Percentiles rank a stretch among this genome's conserved stretches.
Conservation (phyloP, 164 flowering plant species). For the Echeveria elegans region DNA sequence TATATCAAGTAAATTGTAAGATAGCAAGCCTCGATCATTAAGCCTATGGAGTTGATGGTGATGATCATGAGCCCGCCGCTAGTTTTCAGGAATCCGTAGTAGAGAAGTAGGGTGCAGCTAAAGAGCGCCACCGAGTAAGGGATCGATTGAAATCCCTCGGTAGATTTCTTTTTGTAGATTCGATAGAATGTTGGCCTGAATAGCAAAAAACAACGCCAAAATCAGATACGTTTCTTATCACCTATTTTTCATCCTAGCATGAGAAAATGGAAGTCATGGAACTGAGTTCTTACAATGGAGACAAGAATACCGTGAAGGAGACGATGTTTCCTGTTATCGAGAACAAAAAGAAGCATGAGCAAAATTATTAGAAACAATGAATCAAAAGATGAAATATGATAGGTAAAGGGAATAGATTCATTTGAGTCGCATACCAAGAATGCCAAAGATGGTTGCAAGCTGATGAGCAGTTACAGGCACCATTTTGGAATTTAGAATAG, state of each 20-base stretch:
- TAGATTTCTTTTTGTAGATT: conserved; percentile 60
- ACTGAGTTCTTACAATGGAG: conserved; percentile 47
- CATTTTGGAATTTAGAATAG: conserved; percentile 5
- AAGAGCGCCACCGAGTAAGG: conserved; percentile 73
- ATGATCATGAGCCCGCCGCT: conserved; percentile 34
- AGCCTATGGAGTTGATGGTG: conserved; percentile 51
- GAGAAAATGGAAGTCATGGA: background rate
- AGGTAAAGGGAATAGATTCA: background rate
- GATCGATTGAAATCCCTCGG: conserved; percentile 70
- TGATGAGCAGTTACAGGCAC: conserved; percentile 15
- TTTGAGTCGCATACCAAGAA: conserved; percentile 34
- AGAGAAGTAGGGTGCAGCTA: conserved; percentile 54
- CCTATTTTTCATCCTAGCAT: background rate
- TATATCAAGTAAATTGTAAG: conserved; percentile 45
- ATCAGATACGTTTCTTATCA: too few relatives aligned
- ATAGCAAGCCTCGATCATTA: conserved; percentile 35
- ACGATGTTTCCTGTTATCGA: conserved; percentile 41
- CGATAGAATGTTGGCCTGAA: conserved; percentile 67
- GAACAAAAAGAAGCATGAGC: conserved; percentile 2
- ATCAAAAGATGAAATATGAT: background rate
- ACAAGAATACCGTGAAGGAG: conserved; percentile 55
- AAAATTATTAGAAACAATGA: background rate
- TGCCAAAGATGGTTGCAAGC: conserved; percentile 34
- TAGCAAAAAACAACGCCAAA: background rate
- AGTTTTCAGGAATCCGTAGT: conserved; percentile 50